Evolutionary conservation across 208 protist species (phyloP).

Genomic region (Crithidia brevicula): DNA sequence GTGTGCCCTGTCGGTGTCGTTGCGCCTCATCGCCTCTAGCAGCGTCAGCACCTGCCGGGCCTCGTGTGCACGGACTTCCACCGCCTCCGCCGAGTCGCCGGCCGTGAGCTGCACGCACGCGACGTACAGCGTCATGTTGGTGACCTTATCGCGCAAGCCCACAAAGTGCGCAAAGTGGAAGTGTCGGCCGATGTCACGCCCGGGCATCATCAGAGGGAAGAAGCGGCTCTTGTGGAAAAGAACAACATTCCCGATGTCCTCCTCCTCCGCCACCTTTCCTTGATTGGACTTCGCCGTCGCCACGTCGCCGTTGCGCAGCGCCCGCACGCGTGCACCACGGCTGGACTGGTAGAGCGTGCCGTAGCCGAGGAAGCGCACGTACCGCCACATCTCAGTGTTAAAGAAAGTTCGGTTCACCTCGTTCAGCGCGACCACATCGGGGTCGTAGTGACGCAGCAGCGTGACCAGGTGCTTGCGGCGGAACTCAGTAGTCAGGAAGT

Average conservation of each 20-base stretch:
- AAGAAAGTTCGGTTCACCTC: conserved; percentile 84
- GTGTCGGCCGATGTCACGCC: conserved; percentile 56
- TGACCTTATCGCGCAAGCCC: conserved; percentile 78
- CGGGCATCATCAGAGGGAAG: conserved; percentile 78
- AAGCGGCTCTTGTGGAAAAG: conserved; percentile 90
- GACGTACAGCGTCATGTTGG: conserved; percentile 79
- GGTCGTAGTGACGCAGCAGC: conserved; percentile 72
- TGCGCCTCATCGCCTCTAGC: conserved; percentile 58
- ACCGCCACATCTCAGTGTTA: conserved; percentile 62
- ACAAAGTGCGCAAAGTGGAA: conserved; percentile 83
- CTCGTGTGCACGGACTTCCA: conserved; percentile 55
- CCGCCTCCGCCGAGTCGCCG: conserved; percentile 60
- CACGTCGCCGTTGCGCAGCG: conserved; percentile 60
- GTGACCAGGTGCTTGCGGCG: conserved; percentile 65
- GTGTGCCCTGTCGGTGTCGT: conserved; percentile 74
- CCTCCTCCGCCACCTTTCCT: conserved; percentile 53
- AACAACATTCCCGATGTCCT: conserved; percentile 89
- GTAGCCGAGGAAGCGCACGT: conserved; percentile 80
- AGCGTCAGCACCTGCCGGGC: conserved; percentile 63
- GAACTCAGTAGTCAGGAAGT: conserved; percentile 64
- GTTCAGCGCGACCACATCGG: conserved; percentile 81
- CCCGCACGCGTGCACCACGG: conserved; percentile 62
- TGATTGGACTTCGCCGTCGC: conserved; percentile 31
- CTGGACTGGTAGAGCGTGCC: conserved; percentile 82
- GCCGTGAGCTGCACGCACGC: conserved; percentile 81